Evolutionary conservation across 352 stramenopile species (phyloP).

Genomic region (Globisporangium paddicum): DNA sequence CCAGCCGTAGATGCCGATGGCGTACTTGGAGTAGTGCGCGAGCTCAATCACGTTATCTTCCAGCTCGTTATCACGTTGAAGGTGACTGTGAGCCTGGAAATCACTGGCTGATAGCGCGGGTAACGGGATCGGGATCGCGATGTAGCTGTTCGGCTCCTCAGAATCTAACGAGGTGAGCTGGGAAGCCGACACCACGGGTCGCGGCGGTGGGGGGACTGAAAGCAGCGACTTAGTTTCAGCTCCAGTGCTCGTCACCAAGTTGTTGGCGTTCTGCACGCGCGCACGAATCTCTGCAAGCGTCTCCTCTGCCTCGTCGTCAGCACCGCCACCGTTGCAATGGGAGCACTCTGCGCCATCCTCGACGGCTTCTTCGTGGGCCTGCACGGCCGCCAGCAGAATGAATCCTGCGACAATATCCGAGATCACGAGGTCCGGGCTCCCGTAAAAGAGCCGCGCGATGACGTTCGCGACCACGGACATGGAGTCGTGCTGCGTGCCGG

Average conservation of each 20-base stretch:
- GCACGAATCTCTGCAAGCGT: constrained; percentile 50
- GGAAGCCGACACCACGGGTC: constrained; percentile 10
- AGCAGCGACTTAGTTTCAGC: neutral
- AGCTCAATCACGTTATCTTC: constrained; percentile 50
- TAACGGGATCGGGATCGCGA: constrained; percentile 48
- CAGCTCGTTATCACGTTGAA: constrained; percentile 42
- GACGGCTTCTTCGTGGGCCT: constrained; percentile 63
- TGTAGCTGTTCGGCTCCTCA: constrained; percentile 24
- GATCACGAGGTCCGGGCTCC: constrained; percentile 82
- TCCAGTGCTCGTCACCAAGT: neutral
- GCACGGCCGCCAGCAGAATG: constrained; percentile 72
- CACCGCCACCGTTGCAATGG: constrained; percentile 19
- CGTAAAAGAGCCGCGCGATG: constrained; percentile 81
- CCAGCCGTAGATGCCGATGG: constrained; percentile 85
- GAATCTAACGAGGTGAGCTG: constrained; percentile 21
- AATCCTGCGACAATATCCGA: constrained; percentile 86
- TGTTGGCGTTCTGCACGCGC: constrained; percentile 18
- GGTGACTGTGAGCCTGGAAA: constrained; percentile 19
- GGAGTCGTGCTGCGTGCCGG: constrained; percentile 79
- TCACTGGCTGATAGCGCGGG: constrained; percentile 4
- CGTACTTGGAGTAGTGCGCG: constrained; percentile 84
- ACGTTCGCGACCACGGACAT: constrained; percentile 87
- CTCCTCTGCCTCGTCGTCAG: constrained; percentile 32
- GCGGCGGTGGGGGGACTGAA: neutral
- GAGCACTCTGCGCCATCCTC: constrained; percentile 21